These are phyloP conservation scores for Chernovozyma sophiae-reginae DNA, from an alignment of 1,139 yeast species.

Conservation along the genomic window DNA sequence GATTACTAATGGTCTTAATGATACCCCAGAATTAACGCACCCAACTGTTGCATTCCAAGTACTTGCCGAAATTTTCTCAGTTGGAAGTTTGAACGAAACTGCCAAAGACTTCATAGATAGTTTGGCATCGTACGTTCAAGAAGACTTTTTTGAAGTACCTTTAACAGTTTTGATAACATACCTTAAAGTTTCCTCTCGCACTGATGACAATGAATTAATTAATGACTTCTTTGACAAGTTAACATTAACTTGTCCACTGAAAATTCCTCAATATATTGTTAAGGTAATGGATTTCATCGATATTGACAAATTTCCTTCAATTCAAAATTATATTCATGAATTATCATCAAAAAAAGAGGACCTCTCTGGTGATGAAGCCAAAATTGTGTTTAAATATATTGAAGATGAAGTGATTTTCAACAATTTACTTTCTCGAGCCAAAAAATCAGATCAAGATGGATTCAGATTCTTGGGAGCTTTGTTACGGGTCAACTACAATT, in stretches of 20 bases:
- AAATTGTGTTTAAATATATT: constrained; percentile 14
- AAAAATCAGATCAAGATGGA: constrained; percentile 5
- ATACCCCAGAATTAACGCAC: constrained; percentile 4
- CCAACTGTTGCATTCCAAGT: constrained; percentile 13
- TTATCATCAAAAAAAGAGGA: constrained; percentile 10
- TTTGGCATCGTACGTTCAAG: constrained; percentile 26
- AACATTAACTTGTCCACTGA: constrained; percentile 12
- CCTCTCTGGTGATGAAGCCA: constrained; percentile 13
- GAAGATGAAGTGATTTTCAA: constrained; percentile 11
- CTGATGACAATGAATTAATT: constrained; percentile 16
- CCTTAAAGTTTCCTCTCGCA: constrained; percentile 9
- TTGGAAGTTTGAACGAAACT: neutral
- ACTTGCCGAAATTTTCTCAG: constrained; percentile 6
- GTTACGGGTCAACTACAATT: neutral
- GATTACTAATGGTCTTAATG: neutral
- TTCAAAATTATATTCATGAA: constrained; percentile 11
- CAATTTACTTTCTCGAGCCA: constrained; percentile 11
- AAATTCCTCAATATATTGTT: constrained; percentile 12
- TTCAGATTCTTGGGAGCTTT: constrained; percentile 8
- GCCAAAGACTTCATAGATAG: constrained; percentile 13
- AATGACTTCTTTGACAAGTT: constrained; percentile 32
- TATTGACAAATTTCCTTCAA: constrained; percentile 9
- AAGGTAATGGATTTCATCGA: constrained; percentile 5
- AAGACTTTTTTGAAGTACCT: constrained; percentile 23
- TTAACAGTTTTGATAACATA: constrained; percentile 17